Conservation (phyloP, 306 rosid genomes). For the Cyclanthera cordifolia region DNA sequence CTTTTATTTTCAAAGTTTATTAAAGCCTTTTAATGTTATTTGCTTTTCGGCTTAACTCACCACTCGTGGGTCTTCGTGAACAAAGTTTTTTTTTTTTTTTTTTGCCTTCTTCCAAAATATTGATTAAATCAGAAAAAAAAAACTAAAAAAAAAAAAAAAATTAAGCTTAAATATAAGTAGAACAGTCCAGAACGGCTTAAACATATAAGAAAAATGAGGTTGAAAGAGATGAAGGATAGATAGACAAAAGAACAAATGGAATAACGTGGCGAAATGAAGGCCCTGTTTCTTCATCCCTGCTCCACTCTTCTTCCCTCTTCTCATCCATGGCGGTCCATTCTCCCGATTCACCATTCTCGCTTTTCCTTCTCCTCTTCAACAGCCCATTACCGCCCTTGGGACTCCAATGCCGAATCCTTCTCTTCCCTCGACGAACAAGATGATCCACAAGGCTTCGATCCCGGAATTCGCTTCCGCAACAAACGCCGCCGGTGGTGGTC, state of each 20-base stretch:
- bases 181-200: no score
- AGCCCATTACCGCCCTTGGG: slow-evolving; percentile 56
- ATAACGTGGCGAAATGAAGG: slow-evolving; percentile 55
- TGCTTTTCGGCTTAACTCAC: no score
- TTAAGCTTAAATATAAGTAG: no score
- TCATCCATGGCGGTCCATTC: slow-evolving; percentile 37
- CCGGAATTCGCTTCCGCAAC: slow-evolving; percentile 18
- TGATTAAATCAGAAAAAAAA: no score
- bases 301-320: slow-evolving; percentile 18
- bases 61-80: no score
- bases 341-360: slow-evolving; percentile 10
- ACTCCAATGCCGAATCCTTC: slow-evolving; percentile 59
- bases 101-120: no score
- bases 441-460: slow-evolving; percentile 17
- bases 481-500: slow-evolving; percentile 76
- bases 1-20: no score
- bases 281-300: slow-evolving; percentile 26
- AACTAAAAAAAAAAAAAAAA: no score
- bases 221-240: slow-evolving; percentile 17
- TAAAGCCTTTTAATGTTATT: no score
- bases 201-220: background rate
- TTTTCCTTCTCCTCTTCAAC: slow-evolving; percentile 32
- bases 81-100: no score
- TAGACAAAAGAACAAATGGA: background rate
- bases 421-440: slow-evolving; percentile 19